Percentiles rank a stretch among this genome's conserved stretches.
Evolutionary conservation across 371 early-diverging fungal genomes (phyloP).

Genomic region (Mucor saturninus): DNA sequence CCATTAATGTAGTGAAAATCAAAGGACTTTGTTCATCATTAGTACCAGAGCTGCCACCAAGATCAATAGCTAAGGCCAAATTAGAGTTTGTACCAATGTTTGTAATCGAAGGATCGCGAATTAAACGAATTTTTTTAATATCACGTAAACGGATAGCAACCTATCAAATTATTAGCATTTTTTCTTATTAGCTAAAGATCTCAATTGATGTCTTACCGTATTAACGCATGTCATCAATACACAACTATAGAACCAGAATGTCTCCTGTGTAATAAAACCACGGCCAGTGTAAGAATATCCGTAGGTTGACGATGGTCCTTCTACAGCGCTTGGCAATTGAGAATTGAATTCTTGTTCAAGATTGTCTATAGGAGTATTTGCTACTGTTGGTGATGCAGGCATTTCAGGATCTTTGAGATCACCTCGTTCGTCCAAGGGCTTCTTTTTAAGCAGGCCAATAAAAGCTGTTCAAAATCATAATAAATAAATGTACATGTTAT

Average conservation of each 20-base stretch:
- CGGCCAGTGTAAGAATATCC: slow-evolving; percentile 51
- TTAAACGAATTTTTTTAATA: slow-evolving; percentile 41
- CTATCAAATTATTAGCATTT: neutral
- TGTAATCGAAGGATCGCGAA: slow-evolving; percentile 42
- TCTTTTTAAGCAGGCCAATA: slow-evolving; percentile 46
- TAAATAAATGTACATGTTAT: neutral
- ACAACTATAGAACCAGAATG: slow-evolving; percentile 57
- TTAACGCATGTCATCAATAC: slow-evolving; percentile 49
- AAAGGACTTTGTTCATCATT: slow-evolving; percentile 31
- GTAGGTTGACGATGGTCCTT: slow-evolving; percentile 35
- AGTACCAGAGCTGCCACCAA: slow-evolving; percentile 15
- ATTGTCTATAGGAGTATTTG: slow-evolving; percentile 22
- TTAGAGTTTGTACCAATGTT: slow-evolving; percentile 39
- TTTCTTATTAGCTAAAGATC: neutral
- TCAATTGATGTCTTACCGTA: slow-evolving; percentile 19
- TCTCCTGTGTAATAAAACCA: slow-evolving; percentile 50
- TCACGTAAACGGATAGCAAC: slow-evolving; percentile 44
- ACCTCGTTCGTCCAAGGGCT: slow-evolving; percentile 20
- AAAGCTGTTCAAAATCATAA: slow-evolving; percentile 30
- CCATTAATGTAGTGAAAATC: slow-evolving; percentile 44
- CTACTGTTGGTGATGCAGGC: slow-evolving; percentile 22
- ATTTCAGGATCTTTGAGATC: slow-evolving; percentile 17
- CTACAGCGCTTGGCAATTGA: slow-evolving; percentile 32
- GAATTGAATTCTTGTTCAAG: slow-evolving; percentile 44
- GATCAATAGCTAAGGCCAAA: slow-evolving; percentile 43